Evolutionary conservation across 78 protist species (phyloP), one percentile per base, ranked within the genome.

Genomic region (Bigelowiella natans): DNA sequence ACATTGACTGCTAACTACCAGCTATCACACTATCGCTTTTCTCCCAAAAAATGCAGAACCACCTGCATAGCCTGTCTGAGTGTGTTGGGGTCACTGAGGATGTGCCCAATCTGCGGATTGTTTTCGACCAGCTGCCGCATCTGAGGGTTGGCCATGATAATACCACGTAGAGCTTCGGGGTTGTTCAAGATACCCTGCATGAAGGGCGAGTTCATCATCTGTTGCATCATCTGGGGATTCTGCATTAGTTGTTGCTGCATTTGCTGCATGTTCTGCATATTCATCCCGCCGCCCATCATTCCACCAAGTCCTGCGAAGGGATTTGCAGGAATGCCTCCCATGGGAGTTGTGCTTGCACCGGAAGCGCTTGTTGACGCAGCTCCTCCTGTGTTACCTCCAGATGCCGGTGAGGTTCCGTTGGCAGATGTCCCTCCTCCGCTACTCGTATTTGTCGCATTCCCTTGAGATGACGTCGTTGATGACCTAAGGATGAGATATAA

Each of bases 91-190:
- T 51, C 73, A 18, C 73, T 51, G 34, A 51, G 18, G 18, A 51
- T 7, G 73, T 51, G 73, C 7, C 34, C 73, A 51, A 51, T 51
- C 73, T 51, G 73, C 18, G 73, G 73, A 18, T 51, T 51, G 73
- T 51, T 51, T 51, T 51, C 73, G 34, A 85, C 11, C 37, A 37
- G 82, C 39, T 94, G 92, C 82, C 91, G 93, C 95, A 96, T 92
- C 82, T 92, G 95, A 3, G 98, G 98, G 73, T 95, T 95, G 34
- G 73, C 34, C 89, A 51, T 87, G 31, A 89, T 37, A n/a, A 36
- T 85, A 11, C 30, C 7, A 85, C 73, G 73, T 51, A 51, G 18
- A 51, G 73, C 73, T 18, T 51, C 73, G 7, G 73, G 73, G 73
- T 51, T 51, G 73, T 51, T 51, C 73, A 85, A 85, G 51, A 85